These are phyloP conservation scores for Syzygium grande DNA, from an alignment of 345 rosid species.

Conservation along the genomic window DNA sequence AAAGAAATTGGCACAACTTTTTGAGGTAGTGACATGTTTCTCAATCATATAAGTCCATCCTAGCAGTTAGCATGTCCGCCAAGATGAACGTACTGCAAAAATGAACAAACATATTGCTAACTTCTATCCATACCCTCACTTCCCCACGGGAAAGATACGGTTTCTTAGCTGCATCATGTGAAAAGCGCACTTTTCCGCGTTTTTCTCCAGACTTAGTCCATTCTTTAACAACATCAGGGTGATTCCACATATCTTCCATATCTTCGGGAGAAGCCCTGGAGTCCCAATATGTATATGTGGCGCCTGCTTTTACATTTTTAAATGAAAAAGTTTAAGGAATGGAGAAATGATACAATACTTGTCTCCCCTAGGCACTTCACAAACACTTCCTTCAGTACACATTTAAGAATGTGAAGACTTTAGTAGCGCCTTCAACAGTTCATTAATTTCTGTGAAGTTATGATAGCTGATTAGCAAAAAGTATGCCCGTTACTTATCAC, in stretches of 20 bases:
- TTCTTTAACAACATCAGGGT: slow-evolving; percentile 56
- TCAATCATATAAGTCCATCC: background rate
- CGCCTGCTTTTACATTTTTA: slow-evolving; percentile 22
- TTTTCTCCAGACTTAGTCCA: slow-evolving; percentile 75
- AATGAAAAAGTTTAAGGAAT: background rate
- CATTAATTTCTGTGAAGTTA: background rate
- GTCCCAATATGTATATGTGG: slow-evolving; percentile 51
- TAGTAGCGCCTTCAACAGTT: background rate
- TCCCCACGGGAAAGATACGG: slow-evolving; percentile 71
- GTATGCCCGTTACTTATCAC: background rate
- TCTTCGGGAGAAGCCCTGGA: slow-evolving; percentile 69
- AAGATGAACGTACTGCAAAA: background rate
- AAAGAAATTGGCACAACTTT: slow-evolving; percentile 1
- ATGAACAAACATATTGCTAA: background rate
- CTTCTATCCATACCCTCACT: slow-evolving; percentile 48
- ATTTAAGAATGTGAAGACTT: background rate
- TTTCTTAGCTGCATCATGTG: slow-evolving; percentile 48
- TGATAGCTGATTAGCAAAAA: background rate
- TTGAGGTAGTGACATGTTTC: background rate
- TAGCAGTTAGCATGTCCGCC: background rate
- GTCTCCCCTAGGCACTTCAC: background rate
- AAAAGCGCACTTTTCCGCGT: slow-evolving; percentile 69
- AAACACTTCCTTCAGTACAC: background rate
- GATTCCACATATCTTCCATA: slow-evolving; percentile 80
- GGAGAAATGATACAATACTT: background rate